Evolutionary conservation across 176 grass and related monocot species (phyloP), one percentile per base, ranked within the genome.

Genomic region (Aegilops umbellulata): DNA sequence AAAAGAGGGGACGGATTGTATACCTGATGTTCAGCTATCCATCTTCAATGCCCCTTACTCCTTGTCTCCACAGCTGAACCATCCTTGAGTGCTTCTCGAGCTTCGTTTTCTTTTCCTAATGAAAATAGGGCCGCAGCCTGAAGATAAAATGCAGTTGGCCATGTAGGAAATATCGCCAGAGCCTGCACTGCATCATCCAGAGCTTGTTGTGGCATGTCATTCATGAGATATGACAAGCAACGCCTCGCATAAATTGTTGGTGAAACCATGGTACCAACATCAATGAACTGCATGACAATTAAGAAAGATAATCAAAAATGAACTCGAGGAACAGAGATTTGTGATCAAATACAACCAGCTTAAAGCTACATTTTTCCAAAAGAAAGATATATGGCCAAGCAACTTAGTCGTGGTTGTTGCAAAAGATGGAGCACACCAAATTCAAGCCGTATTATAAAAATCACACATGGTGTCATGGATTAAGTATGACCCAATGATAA

Each of bases 101-200:
- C 92, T 60, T 94, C 89, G n/a, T 36, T 85, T 46, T 91, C 92
- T 78, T 86, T 91, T 80, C 87, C 92, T 16, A 91, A 70, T 20
- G 69, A 83, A 22, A 91, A 74, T 22, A 94, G 79, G 32, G 87
- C 87, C 16, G 81, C 87, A 12, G 86, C 89, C 77, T 91, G 89
- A 24, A 94, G 86, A 77, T 91, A 91, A 83, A 88, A 94, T 29
- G 89, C 83, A 68, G 87, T 94, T 1, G 92, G 89, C 89, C 92
- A 91, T 64, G 87, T 86, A 34, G 92, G 92, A 14, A 84, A 89
- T 58, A 87, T 83, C 15, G 85, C 87, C 74, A 85, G 84, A 47
- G 89, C 87, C 57, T 94, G 92, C 87, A 85, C 81, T 5, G 92
- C 92, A 74, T 94, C 89, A 66, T 69, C 79, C 8, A 94, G 79